Evolutionary conservation across 352 stramenopile species (phyloP).

Genomic region (Phytophthora idaei): DNA sequence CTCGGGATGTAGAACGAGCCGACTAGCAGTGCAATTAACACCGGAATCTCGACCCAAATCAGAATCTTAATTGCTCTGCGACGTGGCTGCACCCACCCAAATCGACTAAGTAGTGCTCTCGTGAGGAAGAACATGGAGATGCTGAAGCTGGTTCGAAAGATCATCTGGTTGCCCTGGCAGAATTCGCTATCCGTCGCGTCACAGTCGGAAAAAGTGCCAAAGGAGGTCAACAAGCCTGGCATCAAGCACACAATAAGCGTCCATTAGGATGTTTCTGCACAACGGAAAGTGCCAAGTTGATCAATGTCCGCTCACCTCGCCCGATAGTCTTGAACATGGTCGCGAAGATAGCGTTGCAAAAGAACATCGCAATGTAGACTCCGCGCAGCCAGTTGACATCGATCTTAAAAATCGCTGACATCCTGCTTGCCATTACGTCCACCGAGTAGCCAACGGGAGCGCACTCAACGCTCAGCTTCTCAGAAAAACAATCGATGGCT

Average conservation of each 20-base stretch:
- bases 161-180: slow-evolving; percentile 71
- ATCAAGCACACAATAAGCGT: not conserved
- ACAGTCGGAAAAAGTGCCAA: slow-evolving; percentile 73
- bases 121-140: slow-evolving; percentile 63
- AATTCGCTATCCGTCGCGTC: slow-evolving; percentile 41
- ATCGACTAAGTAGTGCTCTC: slow-evolving; percentile 52
- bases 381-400: slow-evolving; percentile 46
- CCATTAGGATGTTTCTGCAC: not conserved
- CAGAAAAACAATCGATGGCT: slow-evolving; percentile 1
- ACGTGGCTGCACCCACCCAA: slow-evolving; percentile 35
- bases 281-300: not conserved
- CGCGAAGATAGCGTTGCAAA: slow-evolving; percentile 75
- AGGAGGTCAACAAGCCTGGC: slow-evolving; percentile 42
- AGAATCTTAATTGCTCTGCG: slow-evolving; percentile 39
- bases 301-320: slow-evolving; percentile 36
- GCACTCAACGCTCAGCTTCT: too few species aligned
- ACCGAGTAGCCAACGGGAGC: not conserved
- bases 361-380: slow-evolving; percentile 72
- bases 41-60: slow-evolving; percentile 46
- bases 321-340: slow-evolving; percentile 68
- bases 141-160: slow-evolving; percentile 74
- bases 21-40: slow-evolving; percentile 58
- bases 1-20: slow-evolving; percentile 79
- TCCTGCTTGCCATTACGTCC: not conserved
- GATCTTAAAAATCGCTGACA: slow-evolving; percentile 12